phyloP scores from a whole-genome alignment of 2,329 filamentous ascomycete species.

The Fonsecaea pugnacius region DNA sequence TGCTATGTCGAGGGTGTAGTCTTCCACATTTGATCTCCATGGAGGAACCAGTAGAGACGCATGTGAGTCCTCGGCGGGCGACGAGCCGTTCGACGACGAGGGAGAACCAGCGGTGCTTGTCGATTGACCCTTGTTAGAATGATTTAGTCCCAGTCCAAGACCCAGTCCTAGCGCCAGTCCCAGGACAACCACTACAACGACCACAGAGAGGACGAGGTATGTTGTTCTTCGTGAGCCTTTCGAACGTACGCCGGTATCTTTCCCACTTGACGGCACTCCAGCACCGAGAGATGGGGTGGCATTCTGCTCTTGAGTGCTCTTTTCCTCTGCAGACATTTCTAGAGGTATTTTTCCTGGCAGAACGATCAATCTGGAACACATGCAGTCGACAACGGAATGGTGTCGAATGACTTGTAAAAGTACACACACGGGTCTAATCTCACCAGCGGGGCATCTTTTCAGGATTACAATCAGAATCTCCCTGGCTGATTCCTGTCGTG shows the following conservation, averaged over 20 bases:
- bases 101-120: neutral
- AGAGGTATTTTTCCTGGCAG: conserved; percentile 5
- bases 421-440: neutral
- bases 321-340: conserved; percentile 5
- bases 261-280: neutral
- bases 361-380: neutral
- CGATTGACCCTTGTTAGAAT: conserved; percentile 5
- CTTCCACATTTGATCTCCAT: conserved; percentile 37
- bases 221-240: conserved; percentile 3
- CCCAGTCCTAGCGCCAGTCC: conserved; percentile 14
- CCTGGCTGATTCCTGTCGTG: neutral
- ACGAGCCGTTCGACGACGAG: conserved; percentile 9
- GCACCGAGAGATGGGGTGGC: neutral
- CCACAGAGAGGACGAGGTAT: neutral
- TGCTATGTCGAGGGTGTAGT: conserved; percentile 61
- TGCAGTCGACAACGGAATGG: neutral
- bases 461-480: neutral
- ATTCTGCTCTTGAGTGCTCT: neutral
- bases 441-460: neutral
- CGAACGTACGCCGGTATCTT: neutral
- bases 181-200: conserved; percentile 9
- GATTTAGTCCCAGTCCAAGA: conserved; percentile 12
- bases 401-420: neutral
- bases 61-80: conserved; percentile 5
- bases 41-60: conserved; percentile 7